Evolutionary conservation across 345 rosid genomes (phyloP), one percentile per base, ranked within the genome.

Genomic region (Eucalyptus pauciflora): DNA sequence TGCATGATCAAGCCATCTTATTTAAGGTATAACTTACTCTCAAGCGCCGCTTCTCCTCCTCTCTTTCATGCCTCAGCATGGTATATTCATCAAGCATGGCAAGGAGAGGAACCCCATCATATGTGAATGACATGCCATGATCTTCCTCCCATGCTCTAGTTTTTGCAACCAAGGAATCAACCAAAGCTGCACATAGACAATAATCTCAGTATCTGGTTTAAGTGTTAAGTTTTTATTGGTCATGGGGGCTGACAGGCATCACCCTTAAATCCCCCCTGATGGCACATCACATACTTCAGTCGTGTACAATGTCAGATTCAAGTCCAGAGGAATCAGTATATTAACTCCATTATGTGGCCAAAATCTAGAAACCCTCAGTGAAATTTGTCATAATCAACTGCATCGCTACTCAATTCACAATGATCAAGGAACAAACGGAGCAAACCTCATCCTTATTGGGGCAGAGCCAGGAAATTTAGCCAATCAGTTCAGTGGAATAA

Each of bases 11-110:
- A 41, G 85, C 85, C 85, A 76, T 76, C 48, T 76, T 41, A 76
- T 41, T 76, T 41, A 76, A 76, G 60, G n/a, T 27, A 49, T 86
- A 87, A 87, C 95, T 92, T 87, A 97, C 99, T 92, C 94, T 96
- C 89, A 95, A 79, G 89, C 96, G 95, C 71, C 97, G 93, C 88
- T 97, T 98, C 93, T 98, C 99, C 88, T 98, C 99, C 93, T 97
- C 99, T 90, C 98, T 92, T 94, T 98, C 99, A 87, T 95, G 99
- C 91, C 97, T 94, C 86, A 97, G 96, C 95, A 97, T 94, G 89
- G 96, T 96, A 89, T 98, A 98, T 91, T 97, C 99, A 89, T 98
- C 98, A 33, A 98, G 94, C 98, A 97, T 97, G 85, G 99, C 98
- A 45, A 98, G 97, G 25, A 98, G 95, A 56, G 98, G 97, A 90